Evolutionary conservation across 2,329 filamentous ascomycete species (phyloP), one percentile per base, ranked within the genome.

Genomic region (Pseudocercospora vitis): DNA sequence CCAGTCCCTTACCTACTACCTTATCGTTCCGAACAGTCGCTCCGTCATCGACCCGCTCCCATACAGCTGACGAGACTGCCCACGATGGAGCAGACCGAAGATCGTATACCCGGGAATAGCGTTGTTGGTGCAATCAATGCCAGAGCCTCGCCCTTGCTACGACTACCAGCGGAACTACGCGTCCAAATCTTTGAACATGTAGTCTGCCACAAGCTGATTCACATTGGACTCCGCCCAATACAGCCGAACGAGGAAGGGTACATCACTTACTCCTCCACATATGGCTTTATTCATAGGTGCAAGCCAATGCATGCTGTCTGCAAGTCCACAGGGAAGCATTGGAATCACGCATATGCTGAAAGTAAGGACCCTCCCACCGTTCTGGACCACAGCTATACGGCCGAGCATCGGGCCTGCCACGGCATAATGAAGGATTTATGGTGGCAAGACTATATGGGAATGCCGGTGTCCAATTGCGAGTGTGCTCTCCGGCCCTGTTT

Each of bases 131-230:
- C n/a, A n/a, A n/a, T n/a, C n/a, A n/a, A n/a, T n/a, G n/a, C n/a
- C n/a, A n/a, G n/a, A n/a, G n/a, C 24, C 19, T 47, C 56, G 12
- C 50, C 53, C 18, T 32, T 61, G 3, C 42, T 61, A 11, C 32
- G 50, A 2, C 55, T 61, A 6, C 59, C 59, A 1, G 44, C 52
- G 2, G 57, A 61, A 26, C 32, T 61, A 5, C 47, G 59, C 9
- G 42, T 48, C 28, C 52, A 56, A n/a, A 59, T 61, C n/a, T 59
- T 52, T 32, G 52, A 54, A 23, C 39, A 56, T 37, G 42, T 56
- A 9, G 50, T 61, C 19, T 53, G 45, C 45, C 39, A 53, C 29
- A 56, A 44, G 35, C 42, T 47, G 14, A 53, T 59, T 6, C 56
- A 59, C 23, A 44, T 56, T 6, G 42, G 53, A 11, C 50, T 56